Percentiles rank a stretch among this genome's conserved stretches.
These are phyloP conservation scores for Globisporangium takayamanum DNA, from an alignment of 352 stramenopile genomes.

Conservation along the genomic window DNA sequence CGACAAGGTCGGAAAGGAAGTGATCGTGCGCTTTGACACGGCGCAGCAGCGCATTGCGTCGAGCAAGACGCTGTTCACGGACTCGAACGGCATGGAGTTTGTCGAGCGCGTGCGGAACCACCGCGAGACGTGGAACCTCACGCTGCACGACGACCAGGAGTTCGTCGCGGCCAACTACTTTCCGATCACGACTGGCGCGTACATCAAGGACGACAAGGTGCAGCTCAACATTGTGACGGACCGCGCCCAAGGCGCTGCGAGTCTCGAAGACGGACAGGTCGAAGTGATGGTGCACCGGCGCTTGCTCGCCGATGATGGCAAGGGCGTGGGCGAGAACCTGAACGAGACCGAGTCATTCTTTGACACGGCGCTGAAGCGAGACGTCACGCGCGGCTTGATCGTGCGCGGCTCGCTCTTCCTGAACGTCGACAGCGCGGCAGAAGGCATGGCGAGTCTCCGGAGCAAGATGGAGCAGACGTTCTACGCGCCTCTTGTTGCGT, in stretches of 20 bases:
- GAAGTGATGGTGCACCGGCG: slow-evolving; percentile 98
- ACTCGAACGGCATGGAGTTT: slow-evolving; percentile 96
- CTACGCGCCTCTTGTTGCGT: slow-evolving; percentile 55
- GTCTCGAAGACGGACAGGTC: slow-evolving; percentile 86
- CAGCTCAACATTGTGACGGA: slow-evolving; percentile 91
- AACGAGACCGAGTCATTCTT: slow-evolving; percentile 90
- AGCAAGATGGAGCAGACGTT: slow-evolving; percentile 66
- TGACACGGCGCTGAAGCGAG: slow-evolving; percentile 48
- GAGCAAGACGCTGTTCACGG: slow-evolving; percentile 79
- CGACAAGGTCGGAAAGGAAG: slow-evolving; percentile 91
- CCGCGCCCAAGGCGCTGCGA: slow-evolving; percentile 89
- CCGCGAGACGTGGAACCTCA: slow-evolving; percentile 87
- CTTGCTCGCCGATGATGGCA: slow-evolving; percentile 89
- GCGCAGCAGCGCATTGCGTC: slow-evolving; percentile 41
- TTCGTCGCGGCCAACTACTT: slow-evolving; percentile 96
- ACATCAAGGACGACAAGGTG: slow-evolving; percentile 84
- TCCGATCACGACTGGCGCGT: slow-evolving; percentile 93
- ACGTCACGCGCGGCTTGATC: slow-evolving; percentile 51
- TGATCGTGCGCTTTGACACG: slow-evolving; percentile 90
- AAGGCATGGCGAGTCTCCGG: slow-evolving; percentile 50
- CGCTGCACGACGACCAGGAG: slow-evolving; percentile 86
- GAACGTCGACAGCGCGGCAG: slow-evolving; percentile 45
- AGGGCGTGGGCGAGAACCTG: slow-evolving; percentile 90
- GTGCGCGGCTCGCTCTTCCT: slow-evolving; percentile 66
- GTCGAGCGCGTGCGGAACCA: slow-evolving; percentile 85